Percentiles rank a stretch among this genome's conserved stretches.
Evolutionary conservation across 179 eudicot species (phyloP).

Genomic region (Beta macrorhiza): DNA sequence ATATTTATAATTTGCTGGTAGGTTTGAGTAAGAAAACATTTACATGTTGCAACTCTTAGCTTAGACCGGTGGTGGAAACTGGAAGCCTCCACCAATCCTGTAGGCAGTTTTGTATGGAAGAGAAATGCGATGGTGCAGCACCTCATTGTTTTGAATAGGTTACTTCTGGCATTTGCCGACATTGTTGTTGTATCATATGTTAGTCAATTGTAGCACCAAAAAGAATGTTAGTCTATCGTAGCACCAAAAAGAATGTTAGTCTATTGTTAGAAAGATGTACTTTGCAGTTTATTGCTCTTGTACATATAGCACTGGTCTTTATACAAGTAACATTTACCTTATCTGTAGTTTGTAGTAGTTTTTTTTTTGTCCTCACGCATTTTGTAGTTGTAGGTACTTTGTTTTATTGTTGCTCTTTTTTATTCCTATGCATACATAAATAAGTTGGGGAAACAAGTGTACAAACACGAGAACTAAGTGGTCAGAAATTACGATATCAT

Average conservation of each 20-base stretch:
- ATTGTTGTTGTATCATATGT: constrained; percentile 24
- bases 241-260: neutral
- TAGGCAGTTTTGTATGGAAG: neutral
- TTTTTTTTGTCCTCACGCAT: neutral
- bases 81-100: neutral
- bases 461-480: neutral
- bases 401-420: too few species aligned
- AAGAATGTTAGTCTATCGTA: too few species aligned
- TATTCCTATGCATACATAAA: neutral
- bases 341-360: neutral
- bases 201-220: neutral
- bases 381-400: neutral
- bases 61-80: neutral
- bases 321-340: neutral
- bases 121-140: neutral
- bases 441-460: neutral
- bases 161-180: neutral
- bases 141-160: constrained; percentile 3
- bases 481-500: neutral
- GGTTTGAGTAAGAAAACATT: constrained; percentile 8
- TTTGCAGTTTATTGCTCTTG: neutral
- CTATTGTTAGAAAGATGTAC: constrained; percentile 13
- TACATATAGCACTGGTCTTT: neutral
- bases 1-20: neutral
- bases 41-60: neutral